phyloP scores from a whole-genome alignment of 1,139 yeast species.

The Suzukiozyma palmioleophila region DNA sequence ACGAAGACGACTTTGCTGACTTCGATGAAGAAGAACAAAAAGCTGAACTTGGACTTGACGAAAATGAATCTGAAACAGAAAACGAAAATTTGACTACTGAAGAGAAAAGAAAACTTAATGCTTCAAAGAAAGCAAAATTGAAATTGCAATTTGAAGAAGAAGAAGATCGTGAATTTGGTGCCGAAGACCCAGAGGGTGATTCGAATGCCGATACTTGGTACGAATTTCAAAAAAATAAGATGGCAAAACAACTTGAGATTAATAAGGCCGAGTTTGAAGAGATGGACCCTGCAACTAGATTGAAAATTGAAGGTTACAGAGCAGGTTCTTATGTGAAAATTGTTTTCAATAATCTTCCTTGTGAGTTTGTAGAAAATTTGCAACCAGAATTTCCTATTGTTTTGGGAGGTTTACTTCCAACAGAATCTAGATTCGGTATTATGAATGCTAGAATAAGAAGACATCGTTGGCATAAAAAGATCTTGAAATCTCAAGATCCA shows the following conservation, averaged over 20 bases:
- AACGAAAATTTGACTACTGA: slow-evolving; percentile 51
- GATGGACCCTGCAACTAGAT: slow-evolving; percentile 72
- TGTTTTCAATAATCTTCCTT: slow-evolving; percentile 79
- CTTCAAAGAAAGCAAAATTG: slow-evolving; percentile 83
- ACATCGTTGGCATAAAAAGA: slow-evolving; percentile 98
- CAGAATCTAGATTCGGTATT: slow-evolving; percentile 91
- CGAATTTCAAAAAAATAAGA: slow-evolving; percentile 92
- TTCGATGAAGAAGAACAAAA: slow-evolving; percentile 50
- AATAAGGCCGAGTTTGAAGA: slow-evolving; percentile 74
- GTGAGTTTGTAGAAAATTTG: slow-evolving; percentile 84
- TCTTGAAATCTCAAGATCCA: slow-evolving; percentile 93
- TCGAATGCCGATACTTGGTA: slow-evolving; percentile 93
- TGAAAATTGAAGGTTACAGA: slow-evolving; percentile 82
- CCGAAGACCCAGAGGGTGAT: slow-evolving; percentile 69
- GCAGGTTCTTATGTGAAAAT: slow-evolving; percentile 94
- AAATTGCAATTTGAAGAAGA: slow-evolving; percentile 89
- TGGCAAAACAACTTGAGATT: slow-evolving; percentile 93
- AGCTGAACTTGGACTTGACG: slow-evolving; percentile 23
- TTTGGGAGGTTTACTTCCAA: slow-evolving; percentile 84
- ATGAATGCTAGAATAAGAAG: slow-evolving; percentile 92
- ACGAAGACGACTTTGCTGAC: slow-evolving; percentile 46
- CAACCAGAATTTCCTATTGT: slow-evolving; percentile 82
- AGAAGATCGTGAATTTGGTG: slow-evolving; percentile 74
- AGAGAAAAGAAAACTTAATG: slow-evolving; percentile 73
- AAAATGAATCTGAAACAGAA: slow-evolving; percentile 31